Evolutionary conservation across 306 rosid species (phyloP).

Genomic region (Ochetophila trinervis): DNA sequence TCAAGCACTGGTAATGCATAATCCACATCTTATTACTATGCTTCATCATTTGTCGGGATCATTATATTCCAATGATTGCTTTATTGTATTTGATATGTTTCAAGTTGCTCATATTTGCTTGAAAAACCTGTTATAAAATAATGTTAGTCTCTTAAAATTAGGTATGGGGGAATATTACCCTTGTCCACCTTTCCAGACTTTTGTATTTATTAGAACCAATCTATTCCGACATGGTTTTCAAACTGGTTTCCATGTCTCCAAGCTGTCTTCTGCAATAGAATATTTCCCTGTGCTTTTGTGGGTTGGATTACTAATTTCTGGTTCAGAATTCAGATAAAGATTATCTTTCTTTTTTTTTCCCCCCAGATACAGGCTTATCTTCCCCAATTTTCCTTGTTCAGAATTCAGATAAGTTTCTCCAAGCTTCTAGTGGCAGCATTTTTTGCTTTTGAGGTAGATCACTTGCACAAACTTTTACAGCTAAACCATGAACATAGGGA

Average conservation of each 20-base stretch:
- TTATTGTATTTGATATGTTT: not conserved
- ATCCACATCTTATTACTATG: not conserved
- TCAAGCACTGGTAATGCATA: not conserved
- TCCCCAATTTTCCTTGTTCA: not conserved
- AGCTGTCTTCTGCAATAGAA: not conserved
- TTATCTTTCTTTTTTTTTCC: not conserved
- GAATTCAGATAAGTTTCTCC: no score
- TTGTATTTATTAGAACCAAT: not conserved
- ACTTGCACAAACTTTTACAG: no score
- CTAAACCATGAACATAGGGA: no score
- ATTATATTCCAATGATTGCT: not conserved
- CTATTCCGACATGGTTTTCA: conserved; percentile 6
- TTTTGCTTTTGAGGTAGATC: no score
- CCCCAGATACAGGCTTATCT: conserved; percentile 16
- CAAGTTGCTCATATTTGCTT: not conserved
- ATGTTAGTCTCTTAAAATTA: not conserved
- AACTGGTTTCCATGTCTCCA: conserved; percentile 1
- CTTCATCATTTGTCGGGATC: not conserved
- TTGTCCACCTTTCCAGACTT: not conserved
- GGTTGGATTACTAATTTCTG: conserved; percentile 1
- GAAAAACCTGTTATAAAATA: not conserved
- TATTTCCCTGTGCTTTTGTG: no score
- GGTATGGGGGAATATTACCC: not conserved
- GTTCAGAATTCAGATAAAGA: conserved; percentile 13
- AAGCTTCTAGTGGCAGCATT: no score